Evolutionary conservation across 2,329 filamentous ascomycete genomes (phyloP).

Genomic region (Lasiodiplodia hormozganensis): DNA sequence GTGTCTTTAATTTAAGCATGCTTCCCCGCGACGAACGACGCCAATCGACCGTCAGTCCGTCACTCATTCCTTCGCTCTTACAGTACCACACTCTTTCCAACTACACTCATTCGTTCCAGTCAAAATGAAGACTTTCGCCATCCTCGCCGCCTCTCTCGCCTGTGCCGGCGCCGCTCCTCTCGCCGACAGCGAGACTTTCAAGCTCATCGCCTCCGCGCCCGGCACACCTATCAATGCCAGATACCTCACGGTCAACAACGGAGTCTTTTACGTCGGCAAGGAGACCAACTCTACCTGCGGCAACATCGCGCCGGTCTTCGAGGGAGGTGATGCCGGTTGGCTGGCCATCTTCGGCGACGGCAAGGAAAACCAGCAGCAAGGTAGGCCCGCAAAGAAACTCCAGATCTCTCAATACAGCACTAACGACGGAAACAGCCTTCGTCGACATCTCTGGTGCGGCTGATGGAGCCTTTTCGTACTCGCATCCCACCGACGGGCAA

Average conservation of each 20-base stretch:
- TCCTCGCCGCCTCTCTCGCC: background rate
- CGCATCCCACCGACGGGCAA: no score
- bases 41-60: background rate
- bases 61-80: background rate
- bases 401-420: background rate
- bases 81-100: background rate
- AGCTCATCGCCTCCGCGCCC: background rate
- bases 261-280: background rate
- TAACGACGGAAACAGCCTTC: background rate
- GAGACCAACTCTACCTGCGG: constrained; percentile 3
- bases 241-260: background rate
- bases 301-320: background rate
- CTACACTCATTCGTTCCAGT: background rate
- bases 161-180: background rate
- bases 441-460: constrained; percentile 6
- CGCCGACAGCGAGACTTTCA: background rate
- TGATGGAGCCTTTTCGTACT: background rate
- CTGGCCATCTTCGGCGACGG: constrained; percentile 6
- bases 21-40: background rate
- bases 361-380: constrained; percentile 11
- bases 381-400: background rate
- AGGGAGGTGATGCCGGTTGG: background rate
- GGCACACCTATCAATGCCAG: background rate
- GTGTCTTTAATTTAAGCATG: background rate
- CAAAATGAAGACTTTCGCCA: constrained; percentile 8